These are phyloP conservation scores for Hypoxylon subgilvum DNA, from an alignment of 495 filamentous ascomycete species.

Conservation along the genomic window DNA sequence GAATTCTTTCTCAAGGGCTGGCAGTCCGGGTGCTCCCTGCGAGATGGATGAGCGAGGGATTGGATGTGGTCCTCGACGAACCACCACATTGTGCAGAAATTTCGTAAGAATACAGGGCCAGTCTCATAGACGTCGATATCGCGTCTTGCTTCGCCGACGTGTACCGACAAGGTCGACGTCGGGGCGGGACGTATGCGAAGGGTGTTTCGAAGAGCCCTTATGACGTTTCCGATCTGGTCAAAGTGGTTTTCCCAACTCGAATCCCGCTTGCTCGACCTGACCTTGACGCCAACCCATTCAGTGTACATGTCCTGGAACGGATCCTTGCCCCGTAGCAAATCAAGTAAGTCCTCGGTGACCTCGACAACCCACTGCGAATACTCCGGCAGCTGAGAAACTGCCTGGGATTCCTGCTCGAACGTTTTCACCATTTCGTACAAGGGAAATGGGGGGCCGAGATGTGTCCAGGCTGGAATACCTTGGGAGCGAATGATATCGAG, in stretches of 20 bases:
- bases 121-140: neutral
- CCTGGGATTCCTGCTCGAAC: conserved; percentile 10
- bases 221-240: conserved; percentile 7
- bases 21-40: neutral
- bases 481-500: neutral
- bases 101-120: neutral
- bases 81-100: conserved; percentile 27
- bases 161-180: conserved; percentile 10
- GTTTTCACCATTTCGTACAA: neutral
- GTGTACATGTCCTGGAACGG: neutral
- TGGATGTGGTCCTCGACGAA: conserved; percentile 8
- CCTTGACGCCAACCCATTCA: conserved; percentile 25
- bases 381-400: neutral
- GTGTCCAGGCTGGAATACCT: conserved; percentile 11
- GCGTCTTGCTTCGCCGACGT: neutral
- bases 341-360: neutral
- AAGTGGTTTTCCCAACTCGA: neutral
- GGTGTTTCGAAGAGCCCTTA: neutral
- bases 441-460: conserved; percentile 14
- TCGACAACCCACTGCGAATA: conserved; percentile 21
- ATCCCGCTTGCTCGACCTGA: conserved; percentile 20
- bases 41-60: conserved; percentile 10
- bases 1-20: conserved; percentile 1
- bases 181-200: conserved; percentile 14
- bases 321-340: too few relatives aligned